A percentile compares a stretch with the other conserved stretches of the same genome.
Conservation (phyloP, 768 basidiomycete genomes). For the Artomyces pyxidatus region DNA sequence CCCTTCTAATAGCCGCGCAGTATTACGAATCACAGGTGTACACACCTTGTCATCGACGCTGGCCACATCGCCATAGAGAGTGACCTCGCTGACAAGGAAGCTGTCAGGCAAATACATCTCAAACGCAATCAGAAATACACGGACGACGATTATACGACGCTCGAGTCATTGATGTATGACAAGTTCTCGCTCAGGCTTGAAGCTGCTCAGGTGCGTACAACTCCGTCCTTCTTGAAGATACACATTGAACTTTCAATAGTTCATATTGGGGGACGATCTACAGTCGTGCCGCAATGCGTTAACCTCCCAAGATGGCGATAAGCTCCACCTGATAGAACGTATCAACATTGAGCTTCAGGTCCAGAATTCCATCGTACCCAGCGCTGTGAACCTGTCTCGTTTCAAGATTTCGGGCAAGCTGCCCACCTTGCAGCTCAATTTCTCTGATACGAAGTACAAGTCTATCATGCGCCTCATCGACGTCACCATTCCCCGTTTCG, state of each 20-base stretch:
- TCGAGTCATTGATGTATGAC: conserved; percentile 96
- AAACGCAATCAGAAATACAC: conserved; percentile 81
- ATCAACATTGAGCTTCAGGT: conserved; percentile 85
- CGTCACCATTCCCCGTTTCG: conserved; percentile 80
- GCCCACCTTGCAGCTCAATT: conserved; percentile 81
- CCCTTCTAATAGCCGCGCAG: conserved; percentile 34
- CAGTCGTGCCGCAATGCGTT: conserved; percentile 78
- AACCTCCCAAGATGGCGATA: conserved; percentile 41
- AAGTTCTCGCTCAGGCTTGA: conserved; percentile 74
- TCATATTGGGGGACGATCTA: conserved; percentile 81
- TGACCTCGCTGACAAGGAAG: conserved; percentile 78
- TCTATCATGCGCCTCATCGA: conserved; percentile 89
- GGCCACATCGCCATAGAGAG: conserved; percentile 95
- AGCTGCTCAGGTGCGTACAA: conserved; percentile 73
- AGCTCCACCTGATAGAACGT: conserved; percentile 84
- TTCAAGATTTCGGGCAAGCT: conserved; percentile 89
- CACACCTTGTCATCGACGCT: conserved; percentile 87
- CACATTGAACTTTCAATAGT: conserved; percentile 36
- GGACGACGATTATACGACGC: conserved; percentile 76
- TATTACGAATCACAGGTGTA: conserved; percentile 68
- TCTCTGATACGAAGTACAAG: conserved; percentile 88
- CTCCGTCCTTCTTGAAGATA: not conserved
- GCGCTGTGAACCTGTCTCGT: conserved; percentile 69
- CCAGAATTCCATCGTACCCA: conserved; percentile 88
- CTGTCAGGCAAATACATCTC: conserved; percentile 65